Percentiles rank a stretch among this genome's conserved stretches.
These are phyloP conservation scores for Clavispora asparagi DNA, from an alignment of 805 yeast species.

Conservation along the genomic window DNA sequence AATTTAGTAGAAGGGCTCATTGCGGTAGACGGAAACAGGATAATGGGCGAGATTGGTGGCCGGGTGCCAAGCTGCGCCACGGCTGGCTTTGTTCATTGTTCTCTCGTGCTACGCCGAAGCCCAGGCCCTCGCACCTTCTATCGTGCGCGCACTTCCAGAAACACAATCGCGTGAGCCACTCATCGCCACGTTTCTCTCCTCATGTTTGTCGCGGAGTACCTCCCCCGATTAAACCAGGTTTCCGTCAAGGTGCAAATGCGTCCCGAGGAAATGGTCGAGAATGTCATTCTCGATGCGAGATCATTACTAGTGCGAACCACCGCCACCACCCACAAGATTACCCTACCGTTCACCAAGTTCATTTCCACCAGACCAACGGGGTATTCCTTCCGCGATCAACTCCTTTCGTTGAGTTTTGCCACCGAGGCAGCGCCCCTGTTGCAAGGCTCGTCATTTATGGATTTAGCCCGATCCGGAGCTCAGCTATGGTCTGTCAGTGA, in stretches of 20 bases:
- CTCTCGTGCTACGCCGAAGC: too few species aligned
- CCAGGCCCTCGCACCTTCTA: too few species aligned
- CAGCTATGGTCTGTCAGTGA: conserved; percentile 41
- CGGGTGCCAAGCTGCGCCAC: too few species aligned
- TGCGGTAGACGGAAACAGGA: too few species aligned
- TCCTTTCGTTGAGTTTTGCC: neutral
- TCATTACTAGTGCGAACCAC: neutral
- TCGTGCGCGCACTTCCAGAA: too few species aligned
- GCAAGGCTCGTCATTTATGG: conserved; percentile 5
- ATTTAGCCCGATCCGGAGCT: conserved; percentile 6
- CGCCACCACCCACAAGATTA: neutral
- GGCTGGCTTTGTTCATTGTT: too few species aligned
- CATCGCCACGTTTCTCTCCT: neutral
- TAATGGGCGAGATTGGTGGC: too few species aligned
- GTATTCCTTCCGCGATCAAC: neutral
- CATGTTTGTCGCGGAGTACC: conserved; percentile 12
- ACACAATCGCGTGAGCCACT: too few species aligned
- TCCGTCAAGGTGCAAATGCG: conserved; percentile 6
- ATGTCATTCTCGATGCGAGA: neutral
- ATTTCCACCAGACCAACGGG: neutral
- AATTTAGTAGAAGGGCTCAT: too few species aligned
- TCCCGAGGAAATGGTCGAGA: neutral
- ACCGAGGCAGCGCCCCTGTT: neutral
- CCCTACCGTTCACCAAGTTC: neutral
- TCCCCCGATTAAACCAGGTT: conserved; percentile 13